Evolutionary conservation across 2,329 filamentous ascomycete species (phyloP).

Genomic region (Colletotrichum australisinense): DNA sequence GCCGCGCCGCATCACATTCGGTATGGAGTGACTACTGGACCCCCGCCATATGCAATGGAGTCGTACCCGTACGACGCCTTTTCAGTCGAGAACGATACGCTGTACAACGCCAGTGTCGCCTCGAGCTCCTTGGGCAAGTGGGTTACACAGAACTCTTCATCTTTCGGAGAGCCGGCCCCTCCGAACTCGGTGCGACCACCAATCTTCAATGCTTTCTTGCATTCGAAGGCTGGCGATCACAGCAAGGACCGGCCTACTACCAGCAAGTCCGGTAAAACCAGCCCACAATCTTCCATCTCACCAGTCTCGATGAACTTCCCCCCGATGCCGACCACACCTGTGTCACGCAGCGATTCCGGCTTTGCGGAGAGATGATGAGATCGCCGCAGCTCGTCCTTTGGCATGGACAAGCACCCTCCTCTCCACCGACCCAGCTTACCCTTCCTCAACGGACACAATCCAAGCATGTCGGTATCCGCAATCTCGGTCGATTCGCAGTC

Average conservation of each 20-base stretch:
- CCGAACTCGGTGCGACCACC: conserved; percentile 65
- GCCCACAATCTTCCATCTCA: conserved; percentile 75
- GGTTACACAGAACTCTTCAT: conserved; percentile 88
- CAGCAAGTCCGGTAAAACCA: conserved; percentile 71
- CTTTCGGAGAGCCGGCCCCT: conserved; percentile 78
- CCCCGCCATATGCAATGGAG: conserved; percentile 92
- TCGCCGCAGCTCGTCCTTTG: conserved; percentile 94
- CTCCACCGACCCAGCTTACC: conserved; percentile 78
- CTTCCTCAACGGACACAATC: conserved; percentile 74
- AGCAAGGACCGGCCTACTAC: conserved; percentile 83
- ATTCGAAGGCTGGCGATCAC: conserved; percentile 73
- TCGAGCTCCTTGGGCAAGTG: conserved; percentile 84
- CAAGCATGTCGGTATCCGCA: conserved; percentile 69
- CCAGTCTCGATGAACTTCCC: conserved; percentile 84
- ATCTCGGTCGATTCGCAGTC: conserved; percentile 74
- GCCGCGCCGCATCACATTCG: conserved; percentile 91
- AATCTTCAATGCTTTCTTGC: conserved; percentile 91
- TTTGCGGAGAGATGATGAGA: conserved; percentile 83
- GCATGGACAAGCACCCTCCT: conserved; percentile 76
- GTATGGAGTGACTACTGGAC: conserved; percentile 87
- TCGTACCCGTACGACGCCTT: conserved; percentile 92
- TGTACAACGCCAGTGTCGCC: conserved; percentile 80
- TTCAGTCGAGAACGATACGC: conserved; percentile 83
- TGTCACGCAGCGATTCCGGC: conserved; percentile 92
- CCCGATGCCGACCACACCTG: conserved; percentile 78